These are phyloP conservation scores for Fabrea salina DNA, from an alignment of 169 alveolate genomes.

Conservation along the genomic window DNA sequence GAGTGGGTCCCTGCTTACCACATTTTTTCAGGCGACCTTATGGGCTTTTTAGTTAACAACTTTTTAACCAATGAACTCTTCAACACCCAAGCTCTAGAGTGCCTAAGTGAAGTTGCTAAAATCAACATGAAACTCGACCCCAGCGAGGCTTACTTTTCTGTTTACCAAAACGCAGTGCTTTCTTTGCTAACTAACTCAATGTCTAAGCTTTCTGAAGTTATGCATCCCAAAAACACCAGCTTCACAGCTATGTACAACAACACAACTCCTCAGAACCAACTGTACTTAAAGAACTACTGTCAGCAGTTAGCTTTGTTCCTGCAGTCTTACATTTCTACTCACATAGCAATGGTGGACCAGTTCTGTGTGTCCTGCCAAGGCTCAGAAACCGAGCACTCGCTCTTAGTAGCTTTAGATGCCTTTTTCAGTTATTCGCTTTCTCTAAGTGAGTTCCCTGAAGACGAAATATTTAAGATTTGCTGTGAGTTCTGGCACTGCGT, in stretches of 20 bases:
- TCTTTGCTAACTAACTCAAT: not conserved
- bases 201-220: slow-evolving; percentile 22
- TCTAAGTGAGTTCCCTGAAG: slow-evolving; percentile 76
- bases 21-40: slow-evolving; percentile 43
- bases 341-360: slow-evolving; percentile 4
- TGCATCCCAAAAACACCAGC: slow-evolving; percentile 1
- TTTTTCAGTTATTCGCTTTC: not conserved
- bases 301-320: slow-evolving; percentile 1
- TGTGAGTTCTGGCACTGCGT: slow-evolving; percentile 96
- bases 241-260: not conserved
- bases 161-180: slow-evolving; percentile 26
- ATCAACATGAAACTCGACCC: not conserved
- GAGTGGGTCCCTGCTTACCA: slow-evolving; percentile 54
- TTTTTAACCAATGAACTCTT: slow-evolving; percentile 32
- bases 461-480: slow-evolving; percentile 96
- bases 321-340: not conserved
- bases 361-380: not conserved
- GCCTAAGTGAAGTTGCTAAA: slow-evolving; percentile 47
- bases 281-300: not conserved
- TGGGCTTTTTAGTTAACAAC: slow-evolving; percentile 35
- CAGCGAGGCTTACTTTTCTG: slow-evolving; percentile 30
- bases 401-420: not conserved
- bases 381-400: not conserved
- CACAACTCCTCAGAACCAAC: not conserved
- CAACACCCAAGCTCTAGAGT: slow-evolving; percentile 45